Base-by-base conservation (phyloP, 208 protist genomes). In the Naegleria fowleri region DNA sequence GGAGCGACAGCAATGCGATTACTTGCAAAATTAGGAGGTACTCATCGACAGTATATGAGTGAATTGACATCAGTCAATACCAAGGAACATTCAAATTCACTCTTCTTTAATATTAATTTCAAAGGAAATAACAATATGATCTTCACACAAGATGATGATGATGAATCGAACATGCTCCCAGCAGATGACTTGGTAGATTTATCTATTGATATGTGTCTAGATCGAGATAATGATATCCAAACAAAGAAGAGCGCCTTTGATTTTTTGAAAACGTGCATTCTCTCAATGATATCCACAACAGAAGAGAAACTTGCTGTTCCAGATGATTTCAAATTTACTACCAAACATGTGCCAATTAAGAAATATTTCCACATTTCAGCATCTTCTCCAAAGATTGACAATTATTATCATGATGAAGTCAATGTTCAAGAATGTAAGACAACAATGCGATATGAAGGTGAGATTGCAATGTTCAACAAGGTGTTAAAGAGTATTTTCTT, bases 11-110 rank as follows among this genome's bases (percentile, higher is more conserved):
- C 33, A 36, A 90, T 91, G 79, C 55, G 38, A 40, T 90, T 91
- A 36, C 7, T 91, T 36, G 90, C 83, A n/a, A 91, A 91, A 29
- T 76, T 91, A 11, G 90, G 90, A 41, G 90, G 83, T 16, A 43
- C 19, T 0, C 90, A 91, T 40, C 4, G 90, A 36, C 38, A 90
- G 29, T 88, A 84, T 58, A 33, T 91, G 33, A 85, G 7, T 79
- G 67, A 79, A 79, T 36, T 79, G 9, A 79, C 67, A 36, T 36
- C 16, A 36, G 67, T 79, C 0, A 25, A 33, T 79, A 33, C 25
- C 16, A 79, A 79, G 9, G 19, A 16, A 29, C 4, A 16, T 75
- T 0, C 16, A 79, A 29, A 29, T 36, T 19, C 29, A 15, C 25
- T 79, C 6, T 79, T 36, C 29, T n/a, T 79, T 36, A 36, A 36